Percentiles rank a stretch among this genome's conserved stretches.
These are phyloP conservation scores for Termitomyces sp. DNA, from an alignment of 768 basidiomycete genomes.

Conservation along the genomic window DNA sequence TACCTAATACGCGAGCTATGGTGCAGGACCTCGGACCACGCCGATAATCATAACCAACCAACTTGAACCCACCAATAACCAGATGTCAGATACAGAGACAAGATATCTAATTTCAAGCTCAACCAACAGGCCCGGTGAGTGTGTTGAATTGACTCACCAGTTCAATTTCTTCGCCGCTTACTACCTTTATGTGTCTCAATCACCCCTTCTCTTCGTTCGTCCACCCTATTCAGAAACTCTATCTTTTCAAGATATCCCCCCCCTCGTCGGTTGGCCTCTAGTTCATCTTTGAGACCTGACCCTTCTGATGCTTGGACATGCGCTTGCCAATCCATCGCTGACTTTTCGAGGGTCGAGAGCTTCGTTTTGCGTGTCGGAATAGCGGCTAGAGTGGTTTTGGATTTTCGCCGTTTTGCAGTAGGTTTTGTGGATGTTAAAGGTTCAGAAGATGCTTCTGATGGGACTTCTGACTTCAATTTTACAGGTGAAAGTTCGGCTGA, in stretches of 20 bases:
- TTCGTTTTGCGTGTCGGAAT: conserved; percentile 61
- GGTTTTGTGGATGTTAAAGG: conserved; percentile 20
- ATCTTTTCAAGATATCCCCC: conserved; percentile 85
- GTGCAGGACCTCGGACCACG: too few species aligned
- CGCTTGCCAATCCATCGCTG: conserved; percentile 79
- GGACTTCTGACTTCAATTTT: conserved; percentile 1
- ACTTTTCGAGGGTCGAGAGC: conserved; percentile 81
- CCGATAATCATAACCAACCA: too few species aligned
- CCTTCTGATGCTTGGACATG: conserved; percentile 48
- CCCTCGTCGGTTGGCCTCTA: conserved; percentile 68
- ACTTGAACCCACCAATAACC: too few species aligned
- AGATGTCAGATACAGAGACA: neutral
- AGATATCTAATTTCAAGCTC: neutral
- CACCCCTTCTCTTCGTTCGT: conserved; percentile 62
- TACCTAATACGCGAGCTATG: too few species aligned
- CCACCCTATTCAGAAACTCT: conserved; percentile 77
- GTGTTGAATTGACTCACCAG: neutral
- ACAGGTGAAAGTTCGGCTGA: conserved; percentile 1
- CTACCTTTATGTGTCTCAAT: conserved; percentile 52
- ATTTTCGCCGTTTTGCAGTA: conserved; percentile 48
- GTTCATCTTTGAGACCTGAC: conserved; percentile 55
- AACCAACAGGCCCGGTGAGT: too few species aligned
- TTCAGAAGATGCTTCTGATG: neutral
- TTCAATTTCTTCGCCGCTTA: conserved; percentile 43
- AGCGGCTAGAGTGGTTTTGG: conserved; percentile 52